A percentile compares a stretch with the other conserved stretches of the same genome.
phyloP scores from a whole-genome alignment of 148 eudicot genomes.

The Dysphania ambrosioides region DNA sequence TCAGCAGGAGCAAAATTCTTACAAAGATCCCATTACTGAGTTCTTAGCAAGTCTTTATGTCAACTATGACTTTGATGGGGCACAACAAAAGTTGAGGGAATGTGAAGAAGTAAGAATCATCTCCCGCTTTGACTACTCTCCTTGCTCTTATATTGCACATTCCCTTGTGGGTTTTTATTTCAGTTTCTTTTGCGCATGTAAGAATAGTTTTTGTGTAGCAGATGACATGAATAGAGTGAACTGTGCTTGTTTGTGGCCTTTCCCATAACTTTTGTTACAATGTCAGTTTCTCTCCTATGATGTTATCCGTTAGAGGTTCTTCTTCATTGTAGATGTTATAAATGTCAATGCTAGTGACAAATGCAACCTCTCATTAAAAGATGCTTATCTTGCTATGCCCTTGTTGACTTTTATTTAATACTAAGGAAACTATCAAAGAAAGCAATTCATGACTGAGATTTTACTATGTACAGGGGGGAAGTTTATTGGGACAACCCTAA shows the following conservation, averaged over 20 bases:
- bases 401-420: too few species aligned
- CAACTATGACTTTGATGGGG: slow-evolving; percentile 93
- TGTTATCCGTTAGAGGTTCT: background rate
- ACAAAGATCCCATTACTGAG: slow-evolving; percentile 87
- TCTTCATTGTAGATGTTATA: too few species aligned
- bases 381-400: too few species aligned
- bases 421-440: too few species aligned
- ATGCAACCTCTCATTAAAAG: background rate
- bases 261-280: background rate
- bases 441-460: too few species aligned
- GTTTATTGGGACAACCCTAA: too few species aligned
- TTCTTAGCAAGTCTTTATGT: slow-evolving; percentile 90
- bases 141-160: background rate
- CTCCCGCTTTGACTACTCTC: background rate
- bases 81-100: slow-evolving; percentile 86
- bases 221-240: too few species aligned
- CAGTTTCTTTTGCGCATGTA: background rate
- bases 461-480: too few species aligned
- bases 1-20: slow-evolving; percentile 82
- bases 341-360: background rate
- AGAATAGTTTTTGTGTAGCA: too few species aligned
- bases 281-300: background rate
- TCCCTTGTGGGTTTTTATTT: background rate
- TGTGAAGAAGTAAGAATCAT: slow-evolving; percentile 75
- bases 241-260: background rate